Percentiles rank a stretch among this genome's conserved stretches.
Conservation (phyloP, 768 basidiomycete species). For the Trametes villosa region DNA sequence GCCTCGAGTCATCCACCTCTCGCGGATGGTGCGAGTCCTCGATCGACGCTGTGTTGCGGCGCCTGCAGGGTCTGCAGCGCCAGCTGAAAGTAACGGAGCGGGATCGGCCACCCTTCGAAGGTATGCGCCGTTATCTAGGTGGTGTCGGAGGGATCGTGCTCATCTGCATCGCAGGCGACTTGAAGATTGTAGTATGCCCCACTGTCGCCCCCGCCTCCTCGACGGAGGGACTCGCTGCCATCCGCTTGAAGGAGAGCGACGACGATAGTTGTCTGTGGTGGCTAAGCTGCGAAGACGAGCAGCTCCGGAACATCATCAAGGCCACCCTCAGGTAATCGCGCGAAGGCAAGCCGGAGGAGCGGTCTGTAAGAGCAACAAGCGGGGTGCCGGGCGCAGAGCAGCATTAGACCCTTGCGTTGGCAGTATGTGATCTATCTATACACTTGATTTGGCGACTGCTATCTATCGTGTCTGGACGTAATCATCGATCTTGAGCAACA, state of each 20-base stretch:
- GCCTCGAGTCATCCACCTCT: slow-evolving; percentile 42
- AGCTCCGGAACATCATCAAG: slow-evolving; percentile 50
- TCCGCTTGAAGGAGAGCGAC: slow-evolving; percentile 62
- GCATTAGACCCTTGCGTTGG: slow-evolving; percentile 1
- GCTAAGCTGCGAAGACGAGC: slow-evolving; percentile 55
- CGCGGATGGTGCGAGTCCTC: slow-evolving; percentile 74
- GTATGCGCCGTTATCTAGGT: slow-evolving; percentile 38
- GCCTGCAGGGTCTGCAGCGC: slow-evolving; percentile 52
- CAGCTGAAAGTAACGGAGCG: slow-evolving; percentile 55
- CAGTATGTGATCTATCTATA: slow-evolving; percentile 20
- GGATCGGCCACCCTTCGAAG: slow-evolving; percentile 63
- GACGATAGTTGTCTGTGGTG: slow-evolving; percentile 78
- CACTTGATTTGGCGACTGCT: slow-evolving; percentile 21
- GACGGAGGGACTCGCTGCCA: slow-evolving; percentile 37
- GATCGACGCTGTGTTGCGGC: slow-evolving; percentile 56
- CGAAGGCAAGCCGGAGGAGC: neutral
- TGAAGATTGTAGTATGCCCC: slow-evolving; percentile 58
- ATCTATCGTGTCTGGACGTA: slow-evolving; percentile 78
- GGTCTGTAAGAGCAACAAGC: neutral
- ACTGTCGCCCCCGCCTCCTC: slow-evolving; percentile 10
- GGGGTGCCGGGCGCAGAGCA: neutral
- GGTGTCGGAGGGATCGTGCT: neutral
- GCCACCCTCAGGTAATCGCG: slow-evolving; percentile 21
- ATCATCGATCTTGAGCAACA: slow-evolving; percentile 95
- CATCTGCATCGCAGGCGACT: slow-evolving; percentile 52